Conservation (phyloP, 2,329 filamentous ascomycete genomes). For the Pseudogymnoascus sp. region DNA sequence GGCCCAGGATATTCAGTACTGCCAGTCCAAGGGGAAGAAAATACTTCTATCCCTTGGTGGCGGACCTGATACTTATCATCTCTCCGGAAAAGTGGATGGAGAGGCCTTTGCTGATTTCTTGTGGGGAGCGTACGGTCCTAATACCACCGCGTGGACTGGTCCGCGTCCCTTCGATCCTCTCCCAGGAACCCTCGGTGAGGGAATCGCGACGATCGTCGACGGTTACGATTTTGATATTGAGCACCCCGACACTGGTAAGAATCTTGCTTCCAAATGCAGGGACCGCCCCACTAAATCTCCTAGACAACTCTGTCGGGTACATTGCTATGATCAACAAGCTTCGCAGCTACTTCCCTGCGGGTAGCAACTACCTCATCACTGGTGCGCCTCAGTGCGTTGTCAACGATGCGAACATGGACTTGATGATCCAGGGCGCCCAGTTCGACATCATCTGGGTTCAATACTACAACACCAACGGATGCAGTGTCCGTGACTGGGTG, state of each 20-base stretch:
- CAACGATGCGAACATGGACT: constrained; percentile 26
- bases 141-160: constrained; percentile 23
- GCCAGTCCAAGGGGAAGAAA: constrained; percentile 35
- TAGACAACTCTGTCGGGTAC: constrained; percentile 23
- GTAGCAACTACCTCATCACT: constrained; percentile 24
- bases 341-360: constrained; percentile 18
- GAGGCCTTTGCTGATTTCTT: constrained; percentile 31
- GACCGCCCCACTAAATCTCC: constrained; percentile 11
- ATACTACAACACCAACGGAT: constrained; percentile 27
- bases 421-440: constrained; percentile 20
- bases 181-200: constrained; percentile 12
- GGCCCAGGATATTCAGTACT: constrained; percentile 32
- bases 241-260: constrained; percentile 11
- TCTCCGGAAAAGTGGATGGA: constrained; percentile 32
- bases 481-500: constrained; percentile 23
- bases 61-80: constrained; percentile 26
- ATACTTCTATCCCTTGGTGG: constrained; percentile 36
- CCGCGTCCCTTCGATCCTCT: constrained; percentile 23
- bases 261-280: neutral
- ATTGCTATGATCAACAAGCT: constrained; percentile 25
- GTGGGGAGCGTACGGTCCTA: constrained; percentile 37
- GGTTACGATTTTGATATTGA: constrained; percentile 31
- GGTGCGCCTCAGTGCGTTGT: constrained; percentile 28
- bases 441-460: constrained; percentile 29
- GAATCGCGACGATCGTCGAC: constrained; percentile 23